phyloP scores from a whole-genome alignment of 1,284 basidiomycete species.

The Cutaneotrichosporon cyanovorans region DNA sequence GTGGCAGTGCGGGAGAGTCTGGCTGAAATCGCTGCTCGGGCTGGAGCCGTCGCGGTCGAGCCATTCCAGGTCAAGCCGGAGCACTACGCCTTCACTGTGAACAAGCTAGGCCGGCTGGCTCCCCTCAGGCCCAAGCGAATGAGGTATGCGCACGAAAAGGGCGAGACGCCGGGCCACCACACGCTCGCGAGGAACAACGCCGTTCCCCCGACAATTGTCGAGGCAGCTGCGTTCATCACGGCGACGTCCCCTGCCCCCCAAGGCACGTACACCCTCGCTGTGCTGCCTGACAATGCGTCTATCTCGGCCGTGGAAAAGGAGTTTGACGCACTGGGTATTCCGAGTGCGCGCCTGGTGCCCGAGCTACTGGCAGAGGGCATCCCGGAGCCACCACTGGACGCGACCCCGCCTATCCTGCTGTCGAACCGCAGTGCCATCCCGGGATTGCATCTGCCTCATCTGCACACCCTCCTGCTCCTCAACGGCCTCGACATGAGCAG shows the following conservation, averaged over 20 bases:
- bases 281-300: constrained; percentile 24
- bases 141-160: neutral
- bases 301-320: constrained; percentile 13
- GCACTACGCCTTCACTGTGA: constrained; percentile 24
- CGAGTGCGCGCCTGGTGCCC: constrained; percentile 18
- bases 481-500: constrained; percentile 26
- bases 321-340: constrained; percentile 17
- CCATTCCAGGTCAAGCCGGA: constrained; percentile 3
- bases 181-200: constrained; percentile 1
- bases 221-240: constrained; percentile 27
- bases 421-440: constrained; percentile 20
- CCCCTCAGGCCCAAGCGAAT: neutral
- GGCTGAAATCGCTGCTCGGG: constrained; percentile 4
- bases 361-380: constrained; percentile 17
- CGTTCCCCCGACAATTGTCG: constrained; percentile 10
- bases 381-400: constrained; percentile 1
- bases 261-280: constrained; percentile 20
- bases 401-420: constrained; percentile 15
- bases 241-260: constrained; percentile 21
- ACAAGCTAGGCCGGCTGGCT: constrained; percentile 13
- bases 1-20: constrained; percentile 12
- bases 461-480: constrained; percentile 30
- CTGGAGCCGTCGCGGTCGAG: neutral
- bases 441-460: constrained; percentile 24
- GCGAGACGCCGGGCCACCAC: neutral